Conservation (phyloP, 805 yeast species). For the Kurtzmaniella fragi region DNA sequence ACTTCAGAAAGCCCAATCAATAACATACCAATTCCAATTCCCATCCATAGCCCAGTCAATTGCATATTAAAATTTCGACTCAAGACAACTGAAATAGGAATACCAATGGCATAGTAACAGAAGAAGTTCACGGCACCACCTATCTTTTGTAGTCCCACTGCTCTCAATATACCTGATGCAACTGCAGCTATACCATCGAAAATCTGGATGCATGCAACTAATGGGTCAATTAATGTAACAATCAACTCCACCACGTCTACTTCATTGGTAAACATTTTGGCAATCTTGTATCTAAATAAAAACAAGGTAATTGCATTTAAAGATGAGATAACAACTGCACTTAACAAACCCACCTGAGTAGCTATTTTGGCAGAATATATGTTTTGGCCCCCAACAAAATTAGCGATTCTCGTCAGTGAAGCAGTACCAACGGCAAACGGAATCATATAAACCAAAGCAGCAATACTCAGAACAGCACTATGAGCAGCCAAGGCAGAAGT, state of each 20-base stretch:
- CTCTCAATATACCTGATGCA: constrained; percentile 68
- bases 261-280: constrained; percentile 59
- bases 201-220: constrained; percentile 60
- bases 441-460: constrained; percentile 39
- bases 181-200: constrained; percentile 69
- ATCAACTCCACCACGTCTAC: constrained; percentile 49
- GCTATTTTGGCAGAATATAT: constrained; percentile 32
- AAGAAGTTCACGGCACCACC: constrained; percentile 68
- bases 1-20: constrained; percentile 48
- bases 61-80: constrained; percentile 41
- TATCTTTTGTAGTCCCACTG: constrained; percentile 68
- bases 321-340: constrained; percentile 24
- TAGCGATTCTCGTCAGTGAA: constrained; percentile 40
- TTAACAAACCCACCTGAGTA: constrained; percentile 24
- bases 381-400: constrained; percentile 40
- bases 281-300: constrained; percentile 44
- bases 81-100: constrained; percentile 61
- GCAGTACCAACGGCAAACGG: constrained; percentile 45
- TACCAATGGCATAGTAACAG: constrained; percentile 66
- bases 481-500: constrained; percentile 49
- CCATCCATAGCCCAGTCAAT: constrained; percentile 69
- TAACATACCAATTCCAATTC: constrained; percentile 61
- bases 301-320: constrained; percentile 44
- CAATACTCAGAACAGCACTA: constrained; percentile 45
- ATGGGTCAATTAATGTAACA: constrained; percentile 50